Percentiles rank a stretch among this genome's conserved stretches.
phyloP scores from a whole-genome alignment of 805 yeast genomes.

The Barnettozyma botsteinii region DNA sequence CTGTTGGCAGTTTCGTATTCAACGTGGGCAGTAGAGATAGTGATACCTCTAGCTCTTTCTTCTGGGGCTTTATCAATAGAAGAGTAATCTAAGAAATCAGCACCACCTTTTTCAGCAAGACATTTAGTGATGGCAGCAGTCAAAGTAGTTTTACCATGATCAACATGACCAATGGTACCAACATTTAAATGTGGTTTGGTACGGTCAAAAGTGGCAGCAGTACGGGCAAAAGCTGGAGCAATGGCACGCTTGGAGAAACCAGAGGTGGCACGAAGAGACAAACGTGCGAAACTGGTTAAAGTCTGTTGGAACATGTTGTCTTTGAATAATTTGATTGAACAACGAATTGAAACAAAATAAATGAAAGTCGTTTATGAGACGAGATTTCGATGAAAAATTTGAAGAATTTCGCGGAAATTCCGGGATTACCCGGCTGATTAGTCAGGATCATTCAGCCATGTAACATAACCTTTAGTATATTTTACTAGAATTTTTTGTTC shows the following conservation, averaged over 20 bases:
- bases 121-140: constrained; percentile 99
- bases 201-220: constrained; percentile 87
- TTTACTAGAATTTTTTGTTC: too few species aligned
- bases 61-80: constrained; percentile 97
- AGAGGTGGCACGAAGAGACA: constrained; percentile 14
- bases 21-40: constrained; percentile 96
- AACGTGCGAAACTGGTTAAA: constrained; percentile 11
- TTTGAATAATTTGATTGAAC: background rate
- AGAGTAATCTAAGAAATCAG: constrained; percentile 86
- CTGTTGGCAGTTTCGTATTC: constrained; percentile 93
- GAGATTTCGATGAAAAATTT: background rate
- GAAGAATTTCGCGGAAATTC: background rate
- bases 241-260: constrained; percentile 2
- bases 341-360: too few species aligned
- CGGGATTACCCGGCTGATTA: background rate
- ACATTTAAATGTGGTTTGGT: constrained; percentile 94
- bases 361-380: too few species aligned
- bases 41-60: constrained; percentile 99
- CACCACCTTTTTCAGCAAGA: constrained; percentile 83
- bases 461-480: background rate
- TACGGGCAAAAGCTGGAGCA: too few species aligned
- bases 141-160: constrained; percentile 97
- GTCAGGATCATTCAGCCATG: background rate
- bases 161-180: constrained; percentile 99
- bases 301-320: constrained; percentile 8